phyloP scores from a whole-genome alignment of 257 asterid genomes.

The Cruciata laevipes region DNA sequence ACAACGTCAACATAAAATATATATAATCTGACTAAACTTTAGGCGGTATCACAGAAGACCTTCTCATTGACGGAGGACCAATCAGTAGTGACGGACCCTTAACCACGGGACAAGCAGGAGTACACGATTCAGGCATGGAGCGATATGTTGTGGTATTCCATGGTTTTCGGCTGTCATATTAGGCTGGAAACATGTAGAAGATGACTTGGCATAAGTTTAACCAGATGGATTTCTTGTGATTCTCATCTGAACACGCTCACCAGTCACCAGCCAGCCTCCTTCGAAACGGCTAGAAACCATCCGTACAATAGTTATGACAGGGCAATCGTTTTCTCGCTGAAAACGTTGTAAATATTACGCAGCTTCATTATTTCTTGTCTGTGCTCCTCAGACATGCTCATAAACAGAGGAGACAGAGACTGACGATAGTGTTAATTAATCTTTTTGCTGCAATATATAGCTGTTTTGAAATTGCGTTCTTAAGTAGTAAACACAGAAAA shows the following conservation, averaged over 20 bases:
- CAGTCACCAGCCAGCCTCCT: too few relatives aligned
- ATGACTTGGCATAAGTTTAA: constrained; percentile 4
- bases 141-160: too few relatives aligned
- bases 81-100: neutral
- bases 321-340: neutral
- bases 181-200: neutral
- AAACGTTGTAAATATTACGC: neutral
- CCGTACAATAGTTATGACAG: too few relatives aligned
- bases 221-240: neutral
- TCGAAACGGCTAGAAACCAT: neutral
- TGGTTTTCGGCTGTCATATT: neutral
- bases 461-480: too few relatives aligned
- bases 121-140: neutral
- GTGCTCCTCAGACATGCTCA: neutral
- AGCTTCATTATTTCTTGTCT: neutral
- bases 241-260: neutral
- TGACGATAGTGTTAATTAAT: neutral
- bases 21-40: too few relatives aligned
- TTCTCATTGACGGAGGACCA: too few relatives aligned
- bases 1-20: too few relatives aligned
- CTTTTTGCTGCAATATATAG: neutral
- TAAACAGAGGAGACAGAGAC: neutral
- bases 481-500: too few relatives aligned
- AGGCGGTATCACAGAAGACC: too few relatives aligned
- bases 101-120: neutral